These are phyloP conservation scores for Mariannaea elegans DNA, from an alignment of 2,329 filamentous ascomycete genomes.

Conservation along the genomic window DNA sequence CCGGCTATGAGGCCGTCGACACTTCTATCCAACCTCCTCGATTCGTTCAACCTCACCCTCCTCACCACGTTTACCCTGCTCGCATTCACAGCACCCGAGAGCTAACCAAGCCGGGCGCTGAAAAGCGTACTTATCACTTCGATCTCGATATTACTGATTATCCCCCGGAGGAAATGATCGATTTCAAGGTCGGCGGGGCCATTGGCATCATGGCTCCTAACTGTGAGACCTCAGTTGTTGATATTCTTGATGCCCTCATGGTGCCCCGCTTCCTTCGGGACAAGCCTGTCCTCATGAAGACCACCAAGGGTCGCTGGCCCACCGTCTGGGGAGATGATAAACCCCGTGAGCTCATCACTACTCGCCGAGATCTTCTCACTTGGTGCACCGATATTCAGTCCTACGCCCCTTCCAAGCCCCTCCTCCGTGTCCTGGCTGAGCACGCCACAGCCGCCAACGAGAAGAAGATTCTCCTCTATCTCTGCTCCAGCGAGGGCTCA, in stretches of 20 bases:
- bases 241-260: slow-evolving; percentile 82
- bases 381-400: slow-evolving; percentile 97
- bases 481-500: slow-evolving; percentile 90
- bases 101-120: slow-evolving; percentile 85
- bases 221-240: slow-evolving; percentile 77
- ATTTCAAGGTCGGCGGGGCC: slow-evolving; percentile 96
- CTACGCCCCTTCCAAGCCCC: slow-evolving; percentile 86
- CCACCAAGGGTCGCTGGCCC: slow-evolving; percentile 86
- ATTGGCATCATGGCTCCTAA: slow-evolving; percentile 95
- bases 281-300: slow-evolving; percentile 82
- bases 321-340: slow-evolving; percentile 97
- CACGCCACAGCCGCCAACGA: slow-evolving; percentile 82
- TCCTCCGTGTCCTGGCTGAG: slow-evolving; percentile 87
- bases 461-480: slow-evolving; percentile 86
- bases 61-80: slow-evolving; percentile 91
- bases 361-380: slow-evolving; percentile 87
- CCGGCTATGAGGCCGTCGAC: slow-evolving; percentile 57
- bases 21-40: slow-evolving; percentile 77
- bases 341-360: slow-evolving; percentile 86
- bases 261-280: slow-evolving; percentile 85
- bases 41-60: slow-evolving; percentile 94
- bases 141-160: slow-evolving; percentile 97
- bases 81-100: slow-evolving; percentile 85
- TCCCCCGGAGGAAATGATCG: slow-evolving; percentile 81
- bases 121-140: slow-evolving; percentile 98